Evolutionary conservation across 2,329 filamentous ascomycete species (phyloP).

Genomic region (Phialemoniopsis sp.): DNA sequence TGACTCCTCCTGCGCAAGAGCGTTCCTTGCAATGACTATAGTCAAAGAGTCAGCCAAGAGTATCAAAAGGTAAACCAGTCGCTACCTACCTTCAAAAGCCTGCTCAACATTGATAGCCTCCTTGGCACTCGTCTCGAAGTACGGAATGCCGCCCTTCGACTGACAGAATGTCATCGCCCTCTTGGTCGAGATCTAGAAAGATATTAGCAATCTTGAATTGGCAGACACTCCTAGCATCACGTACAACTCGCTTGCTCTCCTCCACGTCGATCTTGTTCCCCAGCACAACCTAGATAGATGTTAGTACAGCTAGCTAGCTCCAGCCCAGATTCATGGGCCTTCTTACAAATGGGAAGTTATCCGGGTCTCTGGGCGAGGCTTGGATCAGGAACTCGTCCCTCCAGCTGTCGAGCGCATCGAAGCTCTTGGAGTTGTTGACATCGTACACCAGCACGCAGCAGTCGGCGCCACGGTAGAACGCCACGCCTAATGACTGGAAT

Average conservation of each 20-base stretch:
- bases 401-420: conserved; percentile 98
- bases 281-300: conserved; percentile 67
- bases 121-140: conserved; percentile 99
- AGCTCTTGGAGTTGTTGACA: conserved; percentile 98
- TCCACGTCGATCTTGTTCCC: conserved; percentile 99
- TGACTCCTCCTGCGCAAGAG: conserved; percentile 92
- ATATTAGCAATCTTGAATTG: conserved; percentile 13
- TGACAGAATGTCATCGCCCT: conserved; percentile 96
- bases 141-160: conserved; percentile 94
- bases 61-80: not conserved
- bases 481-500: conserved; percentile 94
- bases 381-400: conserved; percentile 97
- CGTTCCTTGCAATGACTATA: conserved; percentile 90
- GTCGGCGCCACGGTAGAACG: conserved; percentile 95
- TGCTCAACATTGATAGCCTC: conserved; percentile 97
- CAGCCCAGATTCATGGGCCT: not conserved
- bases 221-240: conserved; percentile 18
- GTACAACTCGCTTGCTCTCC: conserved; percentile 89
- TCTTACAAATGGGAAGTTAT: conserved; percentile 94
- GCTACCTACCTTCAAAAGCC: conserved; percentile 57
- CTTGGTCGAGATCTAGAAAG: conserved; percentile 78
- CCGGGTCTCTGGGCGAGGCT: conserved; percentile 90
- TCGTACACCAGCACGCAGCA: conserved; percentile 98
- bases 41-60: conserved; percentile 7
- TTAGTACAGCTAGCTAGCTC: conserved; percentile 15